Percentiles rank a stretch among this genome's conserved stretches.
phyloP scores from a whole-genome alignment of 108 stramenopile species.

The Cyclotella cryptica region DNA sequence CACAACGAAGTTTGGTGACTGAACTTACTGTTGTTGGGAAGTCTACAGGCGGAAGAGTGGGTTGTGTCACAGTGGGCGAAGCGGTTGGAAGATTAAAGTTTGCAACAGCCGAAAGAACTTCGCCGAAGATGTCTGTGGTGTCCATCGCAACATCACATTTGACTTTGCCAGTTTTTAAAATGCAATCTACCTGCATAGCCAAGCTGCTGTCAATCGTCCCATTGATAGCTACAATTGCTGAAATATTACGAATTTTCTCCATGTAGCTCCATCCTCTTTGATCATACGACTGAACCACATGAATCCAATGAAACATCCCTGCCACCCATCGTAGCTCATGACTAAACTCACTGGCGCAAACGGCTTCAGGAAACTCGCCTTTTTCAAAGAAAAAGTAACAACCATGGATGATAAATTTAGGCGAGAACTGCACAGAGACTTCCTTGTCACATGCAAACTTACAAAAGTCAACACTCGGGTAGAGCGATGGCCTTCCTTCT shows the following conservation, averaged over 20 bases:
- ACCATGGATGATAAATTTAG: conserved; percentile 2
- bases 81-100: conserved; percentile 21
- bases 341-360: conserved; percentile 23
- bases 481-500: conserved; percentile 27
- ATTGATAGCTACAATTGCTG: background rate
- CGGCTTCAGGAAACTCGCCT: conserved; percentile 17
- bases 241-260: conserved; percentile 14
- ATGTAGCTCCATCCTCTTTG: conserved; percentile 26
- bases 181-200: conserved; percentile 31
- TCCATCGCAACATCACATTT: conserved; percentile 26
- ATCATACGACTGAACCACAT: conserved; percentile 32
- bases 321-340: conserved; percentile 31
- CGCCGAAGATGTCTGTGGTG: conserved; percentile 11
- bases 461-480: conserved; percentile 42
- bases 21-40: conserved; percentile 24
- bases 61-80: conserved; percentile 28
- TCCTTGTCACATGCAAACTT: background rate
- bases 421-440: background rate
- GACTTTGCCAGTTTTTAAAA: conserved; percentile 35
- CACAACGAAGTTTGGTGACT: background rate
- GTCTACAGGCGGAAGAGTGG: conserved; percentile 19
- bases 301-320: conserved; percentile 44
- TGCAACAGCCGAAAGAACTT: conserved; percentile 13
- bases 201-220: conserved; percentile 2
- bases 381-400: background rate